Percentiles rank a stretch among this genome's conserved stretches.
phyloP scores from a whole-genome alignment of 257 asterid species.

The Gardenia jasminoides region DNA sequence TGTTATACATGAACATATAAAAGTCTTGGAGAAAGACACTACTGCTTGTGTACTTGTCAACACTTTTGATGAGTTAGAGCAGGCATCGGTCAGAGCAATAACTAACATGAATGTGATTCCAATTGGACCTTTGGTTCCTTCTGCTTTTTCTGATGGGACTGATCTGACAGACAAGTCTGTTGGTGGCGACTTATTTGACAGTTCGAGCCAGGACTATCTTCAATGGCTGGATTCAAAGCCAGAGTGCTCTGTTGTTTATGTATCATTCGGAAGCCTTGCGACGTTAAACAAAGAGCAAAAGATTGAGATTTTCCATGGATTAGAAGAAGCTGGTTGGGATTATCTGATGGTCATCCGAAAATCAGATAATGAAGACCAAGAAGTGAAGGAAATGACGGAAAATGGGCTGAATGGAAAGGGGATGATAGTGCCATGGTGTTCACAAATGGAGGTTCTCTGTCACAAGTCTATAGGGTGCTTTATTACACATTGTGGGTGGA shows the following conservation, averaged over 20 bases:
- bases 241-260: conserved; percentile 42
- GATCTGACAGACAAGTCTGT: conserved; percentile 37
- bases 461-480: conserved; percentile 53
- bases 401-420: conserved; percentile 28
- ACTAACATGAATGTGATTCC: conserved; percentile 30
- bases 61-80: conserved; percentile 51
- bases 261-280: conserved; percentile 54
- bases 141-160: conserved; percentile 36
- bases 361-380: conserved; percentile 25
- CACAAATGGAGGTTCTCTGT: conserved; percentile 44
- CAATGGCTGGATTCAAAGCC: conserved; percentile 43
- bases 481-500: conserved; percentile 67
- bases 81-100: conserved; percentile 27
- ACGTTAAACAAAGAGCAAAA: conserved; percentile 36
- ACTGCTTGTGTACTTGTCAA: conserved; percentile 41
- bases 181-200: conserved; percentile 43
- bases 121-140: conserved; percentile 56
- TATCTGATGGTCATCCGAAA: conserved; percentile 49
- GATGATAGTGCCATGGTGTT: conserved; percentile 52
- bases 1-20: conserved; percentile 38
- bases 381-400: conserved; percentile 22
- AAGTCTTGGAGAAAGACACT: conserved; percentile 32
- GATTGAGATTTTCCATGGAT: conserved; percentile 40
- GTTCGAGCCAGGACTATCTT: conserved; percentile 27
- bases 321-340: conserved; percentile 32